A percentile compares a stretch with the other conserved stretches of the same genome.
phyloP scores from a whole-genome alignment of 495 filamentous ascomycete species.

The Neurospora intermedia region DNA sequence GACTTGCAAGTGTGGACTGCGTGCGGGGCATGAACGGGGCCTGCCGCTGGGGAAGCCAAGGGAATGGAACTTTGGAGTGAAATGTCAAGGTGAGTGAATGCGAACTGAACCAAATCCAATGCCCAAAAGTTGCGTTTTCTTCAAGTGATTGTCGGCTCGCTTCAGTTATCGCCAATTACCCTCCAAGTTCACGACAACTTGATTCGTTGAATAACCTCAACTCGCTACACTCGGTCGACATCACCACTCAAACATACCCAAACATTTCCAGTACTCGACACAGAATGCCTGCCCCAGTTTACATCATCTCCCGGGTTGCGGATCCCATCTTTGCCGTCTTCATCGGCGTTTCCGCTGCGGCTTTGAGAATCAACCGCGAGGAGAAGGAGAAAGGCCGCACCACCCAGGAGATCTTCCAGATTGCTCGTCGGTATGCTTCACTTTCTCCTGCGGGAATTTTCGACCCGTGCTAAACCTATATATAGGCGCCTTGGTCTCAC shows the following conservation, averaged over 20 bases:
- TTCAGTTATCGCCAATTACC: background rate
- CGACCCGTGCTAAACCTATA: background rate
- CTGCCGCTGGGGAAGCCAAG: background rate
- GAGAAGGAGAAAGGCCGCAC: conserved; percentile 57
- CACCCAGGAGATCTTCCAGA: conserved; percentile 40
- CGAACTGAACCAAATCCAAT: background rate
- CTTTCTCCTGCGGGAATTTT: background rate
- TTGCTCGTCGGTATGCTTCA: conserved; percentile 32
- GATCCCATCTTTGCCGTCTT: conserved; percentile 82
- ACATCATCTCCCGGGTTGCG: conserved; percentile 53
- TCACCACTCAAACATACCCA: background rate
- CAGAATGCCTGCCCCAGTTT: conserved; percentile 39
- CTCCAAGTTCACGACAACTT: background rate
- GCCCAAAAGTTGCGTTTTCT: background rate
- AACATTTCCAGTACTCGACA: background rate
- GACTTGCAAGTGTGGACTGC: background rate
- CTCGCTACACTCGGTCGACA: background rate
- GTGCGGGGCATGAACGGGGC: background rate
- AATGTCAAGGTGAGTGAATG: background rate
- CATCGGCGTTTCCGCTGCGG: conserved; percentile 59
- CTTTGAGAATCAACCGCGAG: conserved; percentile 69
- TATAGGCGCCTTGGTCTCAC: conserved; percentile 18
- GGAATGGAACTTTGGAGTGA: background rate
- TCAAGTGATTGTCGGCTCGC: background rate
- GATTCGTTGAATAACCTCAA: background rate